These are phyloP conservation scores for Agaricales sp. DNA, from an alignment of 1,284 basidiomycete genomes.

Conservation along the genomic window DNA sequence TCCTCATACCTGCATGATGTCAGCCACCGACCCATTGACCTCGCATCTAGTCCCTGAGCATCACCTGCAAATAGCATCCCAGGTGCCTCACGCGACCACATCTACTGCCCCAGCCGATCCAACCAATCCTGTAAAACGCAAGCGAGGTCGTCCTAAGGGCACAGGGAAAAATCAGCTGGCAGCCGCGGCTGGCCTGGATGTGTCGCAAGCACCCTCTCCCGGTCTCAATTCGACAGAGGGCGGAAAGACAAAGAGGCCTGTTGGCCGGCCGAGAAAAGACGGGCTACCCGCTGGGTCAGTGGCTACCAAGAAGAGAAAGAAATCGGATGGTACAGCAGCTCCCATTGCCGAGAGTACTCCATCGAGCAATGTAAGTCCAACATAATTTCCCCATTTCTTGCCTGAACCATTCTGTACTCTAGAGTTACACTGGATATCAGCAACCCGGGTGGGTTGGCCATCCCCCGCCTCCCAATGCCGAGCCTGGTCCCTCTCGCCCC, in stretches of 20 bases:
- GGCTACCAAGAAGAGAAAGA: not conserved
- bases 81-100: not conserved
- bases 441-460: not conserved
- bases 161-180: not conserved
- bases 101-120: not conserved
- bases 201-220: not conserved
- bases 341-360: not conserved
- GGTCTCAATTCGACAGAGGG: not conserved
- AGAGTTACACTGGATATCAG: not conserved
- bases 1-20: not conserved
- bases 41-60: not conserved
- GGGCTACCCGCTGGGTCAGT: slow-evolving; percentile 1
- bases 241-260: not conserved
- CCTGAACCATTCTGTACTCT: not conserved
- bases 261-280: not conserved
- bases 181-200: not conserved
- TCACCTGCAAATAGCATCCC: not conserved
- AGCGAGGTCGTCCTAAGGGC: slow-evolving; percentile 1
- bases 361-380: not conserved
- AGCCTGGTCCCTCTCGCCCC: not conserved
- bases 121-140: not conserved
- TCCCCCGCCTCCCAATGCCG: not conserved
- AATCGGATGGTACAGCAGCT: not conserved
- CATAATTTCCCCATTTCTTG: not conserved
- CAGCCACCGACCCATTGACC: not conserved